Percentiles rank a stretch among this genome's conserved stretches.
Conservation (phyloP, 179 eudicot genomes). For the Carnegiea gigantea region DNA sequence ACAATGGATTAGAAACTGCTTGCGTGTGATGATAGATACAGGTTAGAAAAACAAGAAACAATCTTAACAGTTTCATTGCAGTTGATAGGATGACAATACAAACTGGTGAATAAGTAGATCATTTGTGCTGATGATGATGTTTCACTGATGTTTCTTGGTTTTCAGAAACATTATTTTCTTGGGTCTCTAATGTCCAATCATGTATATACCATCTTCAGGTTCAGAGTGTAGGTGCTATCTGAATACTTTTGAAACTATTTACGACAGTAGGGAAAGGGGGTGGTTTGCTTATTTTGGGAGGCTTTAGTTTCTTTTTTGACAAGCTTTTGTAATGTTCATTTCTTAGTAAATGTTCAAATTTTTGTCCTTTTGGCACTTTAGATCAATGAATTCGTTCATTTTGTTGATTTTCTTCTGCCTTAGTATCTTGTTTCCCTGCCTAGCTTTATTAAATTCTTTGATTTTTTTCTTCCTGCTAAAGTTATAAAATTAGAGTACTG, state of each 20-base stretch:
- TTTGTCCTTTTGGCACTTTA: constrained; percentile 27
- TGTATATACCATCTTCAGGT: constrained; percentile 37
- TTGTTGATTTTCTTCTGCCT: constrained; percentile 13
- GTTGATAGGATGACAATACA: constrained; percentile 26
- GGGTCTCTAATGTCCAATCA: constrained; percentile 30
- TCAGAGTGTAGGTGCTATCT: constrained; percentile 24
- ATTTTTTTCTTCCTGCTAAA: no score
- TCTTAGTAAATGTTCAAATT: constrained; percentile 30
- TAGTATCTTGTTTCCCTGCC: no score
- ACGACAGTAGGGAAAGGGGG: not conserved
- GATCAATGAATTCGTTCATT: constrained; percentile 30
- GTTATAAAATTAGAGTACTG: no score
- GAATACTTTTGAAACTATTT: constrained; percentile 23
- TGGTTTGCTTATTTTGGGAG: constrained; percentile 14
- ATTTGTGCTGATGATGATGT: constrained; percentile 11
- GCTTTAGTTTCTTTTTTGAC: constrained; percentile 23
- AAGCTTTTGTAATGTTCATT: constrained; percentile 34
- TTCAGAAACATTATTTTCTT: constrained; percentile 16
- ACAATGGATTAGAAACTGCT: constrained; percentile 10
- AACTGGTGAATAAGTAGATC: constrained; percentile 35
- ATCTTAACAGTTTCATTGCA: constrained; percentile 26
- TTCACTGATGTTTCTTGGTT: constrained; percentile 23
- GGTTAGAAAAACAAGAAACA: not conserved
- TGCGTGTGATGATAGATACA: constrained; percentile 11
- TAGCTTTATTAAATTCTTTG: no score